Evolutionary conservation across 148 eudicot genomes (phyloP), one percentile per base, ranked within the genome.

Genomic region (Cornus kousa): DNA sequence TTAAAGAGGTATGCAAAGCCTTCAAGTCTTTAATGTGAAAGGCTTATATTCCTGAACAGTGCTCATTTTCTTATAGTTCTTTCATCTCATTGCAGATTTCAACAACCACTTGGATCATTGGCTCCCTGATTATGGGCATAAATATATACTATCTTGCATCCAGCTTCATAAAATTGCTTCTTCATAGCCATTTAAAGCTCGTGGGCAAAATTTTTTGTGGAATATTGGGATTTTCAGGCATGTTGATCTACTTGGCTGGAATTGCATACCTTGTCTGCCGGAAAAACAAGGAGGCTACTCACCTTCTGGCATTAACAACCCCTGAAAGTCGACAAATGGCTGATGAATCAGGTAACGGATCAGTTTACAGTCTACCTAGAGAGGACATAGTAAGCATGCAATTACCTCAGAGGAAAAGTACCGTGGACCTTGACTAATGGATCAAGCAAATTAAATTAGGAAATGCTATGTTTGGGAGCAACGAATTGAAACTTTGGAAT

Each of bases 351-450:
- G 71, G 78, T 5, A 78, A 35, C 14, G 72, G 69, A 9, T 69
- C 79, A 12, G 79, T 67, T 4, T 68, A 59, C 73, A 57, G 78
- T 57, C 75, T 85, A 72, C 98, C 98, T 24, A 86, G 99, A 85
- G 91, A 92, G 68, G 99, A 97, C 82, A 88, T 94, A 37, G 89
- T 83, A 11, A 88, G 84, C 85, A 92, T 97, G 98, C 99, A 97
- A 72, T 81, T 97, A 43, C 99, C 99, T 70, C 90, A 89, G 77
- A 79, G 87, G 75, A 85, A 89, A 68, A 50, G 80, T 65, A 80
- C 68, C 4, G 64, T 12, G 23, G 88, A 85, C 77, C 76, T 76
- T 11, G 81, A 81, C 53, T 86, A 37, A 81, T 53, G 9, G 64
- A 43, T 19, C 37, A 35, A 40, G 31, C 72, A 46, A 48, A 75